These are phyloP conservation scores for Coniochaeta ligniaria DNA, from an alignment of 2,329 filamentous ascomycete genomes.

Conservation along the genomic window DNA sequence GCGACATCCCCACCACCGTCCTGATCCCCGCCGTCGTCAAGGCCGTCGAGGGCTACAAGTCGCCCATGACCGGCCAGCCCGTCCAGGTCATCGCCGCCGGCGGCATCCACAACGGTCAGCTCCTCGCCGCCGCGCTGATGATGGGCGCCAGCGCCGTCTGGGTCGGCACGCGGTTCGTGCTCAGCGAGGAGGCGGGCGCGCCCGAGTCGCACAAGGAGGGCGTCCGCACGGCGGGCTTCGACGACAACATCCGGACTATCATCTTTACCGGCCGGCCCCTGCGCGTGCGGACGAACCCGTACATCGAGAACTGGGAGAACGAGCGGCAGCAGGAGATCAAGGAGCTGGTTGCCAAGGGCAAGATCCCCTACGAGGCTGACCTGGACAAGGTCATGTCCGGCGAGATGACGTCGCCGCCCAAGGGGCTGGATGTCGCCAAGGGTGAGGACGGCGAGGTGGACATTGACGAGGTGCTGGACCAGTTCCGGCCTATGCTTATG, in stretches of 20 bases:
- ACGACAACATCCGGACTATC: slow-evolving; percentile 94
- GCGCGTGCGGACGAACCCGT: slow-evolving; percentile 86
- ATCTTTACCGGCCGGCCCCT: slow-evolving; percentile 97
- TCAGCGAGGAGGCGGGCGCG: slow-evolving; percentile 89
- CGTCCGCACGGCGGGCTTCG: slow-evolving; percentile 82
- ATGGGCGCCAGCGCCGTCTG: slow-evolving; percentile 89
- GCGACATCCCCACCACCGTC: slow-evolving; percentile 84
- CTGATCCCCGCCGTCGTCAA: slow-evolving; percentile 90
- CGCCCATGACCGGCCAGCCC: slow-evolving; percentile 76
- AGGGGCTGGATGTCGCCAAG: slow-evolving; percentile 53
- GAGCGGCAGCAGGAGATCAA: slow-evolving; percentile 88
- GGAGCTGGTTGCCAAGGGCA: slow-evolving; percentile 79
- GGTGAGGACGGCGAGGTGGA: slow-evolving; percentile 60
- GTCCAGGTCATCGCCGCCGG: slow-evolving; percentile 92
- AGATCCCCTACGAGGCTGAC: slow-evolving; percentile 90
- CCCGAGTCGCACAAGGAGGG: slow-evolving; percentile 93
- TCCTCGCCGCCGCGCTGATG: slow-evolving; percentile 83
- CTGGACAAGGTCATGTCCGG: slow-evolving; percentile 69
- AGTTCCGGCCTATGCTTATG: slow-evolving; percentile 89
- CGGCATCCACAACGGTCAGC: slow-evolving; percentile 88
- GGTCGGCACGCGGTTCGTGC: slow-evolving; percentile 94
- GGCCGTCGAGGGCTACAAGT: slow-evolving; percentile 72
- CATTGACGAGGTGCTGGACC: slow-evolving; percentile 83
- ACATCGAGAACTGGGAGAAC: slow-evolving; percentile 94
- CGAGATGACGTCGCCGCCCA: slow-evolving; percentile 58